These are phyloP conservation scores for Plasmodium ovale DNA, from an alignment of 169 alveolate genomes.

Conservation along the genomic window DNA sequence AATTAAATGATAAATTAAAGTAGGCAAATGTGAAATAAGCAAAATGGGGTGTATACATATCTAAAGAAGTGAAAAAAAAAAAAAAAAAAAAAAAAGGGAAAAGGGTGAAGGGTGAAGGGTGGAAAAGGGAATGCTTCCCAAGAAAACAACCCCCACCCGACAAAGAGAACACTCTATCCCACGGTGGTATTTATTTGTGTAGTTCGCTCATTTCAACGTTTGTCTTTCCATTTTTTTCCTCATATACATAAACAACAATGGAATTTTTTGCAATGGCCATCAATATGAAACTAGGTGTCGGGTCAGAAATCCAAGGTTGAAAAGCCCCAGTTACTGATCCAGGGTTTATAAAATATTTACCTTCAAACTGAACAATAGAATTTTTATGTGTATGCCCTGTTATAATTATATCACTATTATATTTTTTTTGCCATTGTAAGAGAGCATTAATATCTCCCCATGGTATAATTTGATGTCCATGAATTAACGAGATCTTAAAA, in stretches of 20 bases:
- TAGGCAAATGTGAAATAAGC: background rate
- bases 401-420: slow-evolving; percentile 92
- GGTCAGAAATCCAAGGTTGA: slow-evolving; percentile 88
- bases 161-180: background rate
- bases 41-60: background rate
- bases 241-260: slow-evolving; percentile 84
- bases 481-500: slow-evolving; percentile 93
- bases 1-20: background rate
- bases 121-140: background rate
- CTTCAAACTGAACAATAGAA: slow-evolving; percentile 87
- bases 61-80: background rate
- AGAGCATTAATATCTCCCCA: slow-evolving; percentile 94
- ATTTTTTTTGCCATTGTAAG: slow-evolving; percentile 87
- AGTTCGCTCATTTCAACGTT: slow-evolving; percentile 87
- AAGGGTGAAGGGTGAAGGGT: background rate
- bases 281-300: slow-evolving; percentile 85
- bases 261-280: slow-evolving; percentile 85
- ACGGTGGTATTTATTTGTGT: slow-evolving; percentile 44
- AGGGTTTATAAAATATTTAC: slow-evolving; percentile 94
- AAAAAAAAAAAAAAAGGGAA: background rate
- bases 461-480: slow-evolving; percentile 95
- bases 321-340: slow-evolving; percentile 96
- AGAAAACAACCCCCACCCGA: too few species aligned
- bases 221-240: slow-evolving; percentile 87
- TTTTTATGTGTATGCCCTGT: slow-evolving; percentile 94